Conservation (phyloP, 2,329 filamentous ascomycete species). For the Teratosphaeria gauchensis region DNA sequence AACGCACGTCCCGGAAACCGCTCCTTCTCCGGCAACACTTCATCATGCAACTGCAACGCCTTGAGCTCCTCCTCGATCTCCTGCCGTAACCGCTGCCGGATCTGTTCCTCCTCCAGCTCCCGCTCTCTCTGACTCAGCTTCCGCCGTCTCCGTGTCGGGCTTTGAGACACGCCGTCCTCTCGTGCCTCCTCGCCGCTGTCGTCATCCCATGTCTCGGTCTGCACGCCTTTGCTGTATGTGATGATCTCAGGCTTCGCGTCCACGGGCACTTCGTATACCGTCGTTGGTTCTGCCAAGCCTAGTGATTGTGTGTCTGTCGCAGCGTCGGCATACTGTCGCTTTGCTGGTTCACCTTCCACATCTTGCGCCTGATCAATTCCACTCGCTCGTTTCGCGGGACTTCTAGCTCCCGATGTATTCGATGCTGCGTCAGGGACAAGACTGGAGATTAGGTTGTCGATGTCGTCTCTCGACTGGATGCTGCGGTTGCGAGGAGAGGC, state of each 20-base stretch:
- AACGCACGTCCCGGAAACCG: slow-evolving; percentile 71
- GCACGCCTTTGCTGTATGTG: slow-evolving; percentile 94
- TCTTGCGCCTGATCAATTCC: slow-evolving; percentile 12
- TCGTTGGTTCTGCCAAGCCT: slow-evolving; percentile 61
- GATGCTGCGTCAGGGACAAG: slow-evolving; percentile 54
- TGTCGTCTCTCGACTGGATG: slow-evolving; percentile 54
- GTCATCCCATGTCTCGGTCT: slow-evolving; percentile 64
- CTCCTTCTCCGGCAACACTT: slow-evolving; percentile 38
- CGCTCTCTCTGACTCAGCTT: slow-evolving; percentile 68
- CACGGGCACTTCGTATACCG: slow-evolving; percentile 71
- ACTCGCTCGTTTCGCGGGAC: slow-evolving; percentile 17
- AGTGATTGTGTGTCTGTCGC: slow-evolving; percentile 57
- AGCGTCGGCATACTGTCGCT: slow-evolving; percentile 16
- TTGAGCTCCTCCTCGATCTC: slow-evolving; percentile 91
- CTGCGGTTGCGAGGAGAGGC: slow-evolving; percentile 58
- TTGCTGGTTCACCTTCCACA: slow-evolving; percentile 19
- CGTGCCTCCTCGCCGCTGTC: slow-evolving; percentile 27
- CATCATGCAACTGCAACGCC: slow-evolving; percentile 48
- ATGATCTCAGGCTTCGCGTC: slow-evolving; percentile 62
- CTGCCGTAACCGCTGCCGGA: slow-evolving; percentile 70
- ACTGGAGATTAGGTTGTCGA: slow-evolving; percentile 77
- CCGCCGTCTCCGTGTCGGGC: slow-evolving; percentile 51
- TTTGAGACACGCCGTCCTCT: slow-evolving; percentile 41
- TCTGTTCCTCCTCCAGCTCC: slow-evolving; percentile 70
- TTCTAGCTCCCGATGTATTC: slow-evolving; percentile 18